Evolutionary conservation across 2,329 filamentous ascomycete genomes (phyloP), one percentile per base, ranked within the genome.

Genomic region (Exophiala spinifera): DNA sequence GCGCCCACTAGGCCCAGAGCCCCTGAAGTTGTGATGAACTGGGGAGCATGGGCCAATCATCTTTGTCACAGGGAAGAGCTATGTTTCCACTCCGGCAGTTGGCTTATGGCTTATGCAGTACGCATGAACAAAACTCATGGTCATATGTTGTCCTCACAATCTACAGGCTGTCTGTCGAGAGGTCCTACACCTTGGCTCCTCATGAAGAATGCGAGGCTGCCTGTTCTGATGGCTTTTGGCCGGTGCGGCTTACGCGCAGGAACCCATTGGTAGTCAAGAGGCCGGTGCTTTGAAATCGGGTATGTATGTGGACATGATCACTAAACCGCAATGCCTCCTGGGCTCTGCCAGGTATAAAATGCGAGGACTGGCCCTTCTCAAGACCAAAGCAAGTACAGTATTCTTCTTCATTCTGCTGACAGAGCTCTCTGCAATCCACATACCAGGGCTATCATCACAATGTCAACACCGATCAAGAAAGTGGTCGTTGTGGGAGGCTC

Each of bases 401-500:
- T 14, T 23, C 42, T 23, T 25, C 42, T 5, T 6, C 28, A 10
- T 15, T 39, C 36, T 19, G 8, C 14, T 15, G 7, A 6, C 11
- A 19, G 4, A 15, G 1, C 15, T 23, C 20, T 23, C 19, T 7
- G 7, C 13, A 20, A 23, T n/a, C 14, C 20, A 28, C 19, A 14
- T n/a, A 25, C 3, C 28, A 11, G 3, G 11, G 8, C 23, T 25
- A 10, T 31, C 10, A n/a, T 11, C 42, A 44, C 20, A 25, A 54
- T 54, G 46, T 44, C 51, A 39, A 20, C 51, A 8, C 42, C 47
- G 17, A 28, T 55, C 40, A 36, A 46, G 25, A 55, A 46, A 33
- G 34, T 55, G 14, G 28, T 23, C 20, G 53, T 55, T 11, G 36
- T 55, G 13, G 53, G 47, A 21, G 53, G 34, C 13, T 51, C 47